Evolutionary conservation across 208 protist species (phyloP), one percentile per base, ranked within the genome.

Genomic region (Crithidia expoeki): DNA sequence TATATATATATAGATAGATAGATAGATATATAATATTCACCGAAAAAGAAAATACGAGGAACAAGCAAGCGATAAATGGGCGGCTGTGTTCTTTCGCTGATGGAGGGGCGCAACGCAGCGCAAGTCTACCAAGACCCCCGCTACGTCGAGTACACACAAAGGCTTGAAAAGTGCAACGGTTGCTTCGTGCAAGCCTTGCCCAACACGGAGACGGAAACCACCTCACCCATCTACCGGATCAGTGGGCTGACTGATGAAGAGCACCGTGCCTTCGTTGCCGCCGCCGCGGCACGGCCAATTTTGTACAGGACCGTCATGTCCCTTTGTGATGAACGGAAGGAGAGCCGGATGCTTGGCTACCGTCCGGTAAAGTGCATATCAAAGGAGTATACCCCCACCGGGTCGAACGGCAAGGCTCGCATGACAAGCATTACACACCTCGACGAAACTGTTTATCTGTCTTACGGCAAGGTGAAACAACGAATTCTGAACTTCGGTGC

Each of bases 391-490:
- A 68, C 52, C 2, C 72, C 91, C 36, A 70, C 62, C 25, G 66
- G 65, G 6, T 36, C 75, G n/a, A 57, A 75, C 44, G 67, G 79
- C 50, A 65, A 74, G n/a, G 30, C 47, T 49, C 55, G 56, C 27
- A 14, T 60, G 14, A 53, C 88, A 17, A 79, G 80, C 47, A 68
- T 94, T 19, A 90, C 84, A 0, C 79, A 95, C 66, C 75, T 95
- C 14, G 73, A 65, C 10, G 65, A 63, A 0, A 85, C 80, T 0
- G 55, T 72, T 19, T 76, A 85, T 53, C 34, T 95, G 23, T 70
- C 74, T 21, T 83, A 85, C 49, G 72, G 59, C 0, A 61, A 83
- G 19, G 16, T 93, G 36, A 61, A 67, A 74, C 28, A 75, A 32
- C 56, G 63, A 27, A 84, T 93, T 21, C 60, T 66, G 28, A 73